phyloP scores from a whole-genome alignment of 495 filamentous ascomycete species.

The Patellaria atrata region DNA sequence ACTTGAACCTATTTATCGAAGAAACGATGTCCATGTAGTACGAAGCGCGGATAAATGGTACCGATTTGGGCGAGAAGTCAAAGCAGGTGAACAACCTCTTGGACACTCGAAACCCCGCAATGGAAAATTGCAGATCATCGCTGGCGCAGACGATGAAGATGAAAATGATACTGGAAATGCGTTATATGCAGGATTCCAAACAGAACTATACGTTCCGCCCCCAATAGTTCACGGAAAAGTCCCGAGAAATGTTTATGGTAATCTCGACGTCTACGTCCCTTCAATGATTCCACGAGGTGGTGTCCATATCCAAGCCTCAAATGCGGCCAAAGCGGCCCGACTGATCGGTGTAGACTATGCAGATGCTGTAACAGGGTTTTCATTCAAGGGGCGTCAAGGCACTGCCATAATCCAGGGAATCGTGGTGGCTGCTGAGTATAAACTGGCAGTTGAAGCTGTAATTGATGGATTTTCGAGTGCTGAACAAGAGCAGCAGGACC shows the following conservation, averaged over 20 bases:
- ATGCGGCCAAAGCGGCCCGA: slow-evolving; percentile 56
- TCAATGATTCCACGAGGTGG: slow-evolving; percentile 84
- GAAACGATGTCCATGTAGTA: slow-evolving; percentile 62
- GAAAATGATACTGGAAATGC: slow-evolving; percentile 30
- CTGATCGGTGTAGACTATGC: slow-evolving; percentile 75
- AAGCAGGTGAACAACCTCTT: slow-evolving; percentile 52
- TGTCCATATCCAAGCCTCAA: slow-evolving; percentile 50
- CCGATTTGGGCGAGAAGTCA: slow-evolving; percentile 64
- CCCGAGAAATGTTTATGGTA: slow-evolving; percentile 77
- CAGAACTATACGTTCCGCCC: slow-evolving; percentile 56
- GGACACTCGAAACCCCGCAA: slow-evolving; percentile 43
- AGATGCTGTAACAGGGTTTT: slow-evolving; percentile 79
- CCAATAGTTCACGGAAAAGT: slow-evolving; percentile 60
- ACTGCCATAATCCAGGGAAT: slow-evolving; percentile 66
- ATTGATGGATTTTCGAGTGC: slow-evolving; percentile 49
- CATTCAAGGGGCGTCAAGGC: slow-evolving; percentile 66
- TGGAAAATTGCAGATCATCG: too few relatives aligned
- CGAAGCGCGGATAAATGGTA: slow-evolving; percentile 78
- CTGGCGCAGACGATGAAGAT: slow-evolving; percentile 18
- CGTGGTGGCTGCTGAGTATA: slow-evolving; percentile 55
- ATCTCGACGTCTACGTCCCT: slow-evolving; percentile 81
- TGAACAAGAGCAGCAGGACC: slow-evolving; percentile 40
- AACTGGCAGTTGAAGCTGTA: slow-evolving; percentile 55
- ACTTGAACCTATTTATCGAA: slow-evolving; percentile 58
- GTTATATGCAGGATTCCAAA: slow-evolving; percentile 66